Conservation (phyloP, 2,329 filamentous ascomycete genomes). For the Penicillium corylophilum region DNA sequence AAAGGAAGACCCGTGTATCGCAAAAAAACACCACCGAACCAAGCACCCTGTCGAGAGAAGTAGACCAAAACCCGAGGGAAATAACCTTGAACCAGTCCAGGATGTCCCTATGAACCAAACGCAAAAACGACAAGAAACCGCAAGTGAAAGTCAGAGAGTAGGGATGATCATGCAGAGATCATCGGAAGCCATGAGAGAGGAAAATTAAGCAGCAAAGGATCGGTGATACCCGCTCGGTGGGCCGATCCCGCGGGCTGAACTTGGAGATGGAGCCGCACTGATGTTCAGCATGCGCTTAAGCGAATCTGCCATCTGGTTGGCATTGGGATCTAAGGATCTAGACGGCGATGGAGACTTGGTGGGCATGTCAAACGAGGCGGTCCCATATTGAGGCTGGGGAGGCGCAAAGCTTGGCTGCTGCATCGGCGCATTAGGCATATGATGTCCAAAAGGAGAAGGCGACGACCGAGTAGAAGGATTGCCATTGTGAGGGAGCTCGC, state of each 20-base stretch:
- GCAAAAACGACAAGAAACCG: conserved; percentile 14
- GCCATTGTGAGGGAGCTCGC: conserved; percentile 25
- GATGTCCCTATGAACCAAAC: conserved; percentile 18
- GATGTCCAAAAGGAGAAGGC: conserved; percentile 24
- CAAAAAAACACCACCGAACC: conserved; percentile 17
- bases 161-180: conserved; percentile 13
- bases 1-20: conserved; percentile 18
- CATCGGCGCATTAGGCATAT: background rate
- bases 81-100: conserved; percentile 20
- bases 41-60: conserved; percentile 14
- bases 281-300: conserved; percentile 49
- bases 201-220: conserved; percentile 18
- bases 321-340: conserved; percentile 40
- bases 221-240: conserved; percentile 34
- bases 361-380: conserved; percentile 22
- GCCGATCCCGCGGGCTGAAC: conserved; percentile 25
- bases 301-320: conserved; percentile 50
- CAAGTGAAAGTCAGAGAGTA: background rate
- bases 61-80: conserved; percentile 15
- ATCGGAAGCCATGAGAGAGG: conserved; percentile 5
- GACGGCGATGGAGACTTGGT: conserved; percentile 24
- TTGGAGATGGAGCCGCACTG: conserved; percentile 27
- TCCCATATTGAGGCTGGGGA: conserved; percentile 23
- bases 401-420: conserved; percentile 21
- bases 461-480: conserved; percentile 13